Percentiles rank a stretch among this genome's conserved stretches.
phyloP scores from a whole-genome alignment of 352 stramenopile genomes.

The Globisporangium rhizosaccharum region DNA sequence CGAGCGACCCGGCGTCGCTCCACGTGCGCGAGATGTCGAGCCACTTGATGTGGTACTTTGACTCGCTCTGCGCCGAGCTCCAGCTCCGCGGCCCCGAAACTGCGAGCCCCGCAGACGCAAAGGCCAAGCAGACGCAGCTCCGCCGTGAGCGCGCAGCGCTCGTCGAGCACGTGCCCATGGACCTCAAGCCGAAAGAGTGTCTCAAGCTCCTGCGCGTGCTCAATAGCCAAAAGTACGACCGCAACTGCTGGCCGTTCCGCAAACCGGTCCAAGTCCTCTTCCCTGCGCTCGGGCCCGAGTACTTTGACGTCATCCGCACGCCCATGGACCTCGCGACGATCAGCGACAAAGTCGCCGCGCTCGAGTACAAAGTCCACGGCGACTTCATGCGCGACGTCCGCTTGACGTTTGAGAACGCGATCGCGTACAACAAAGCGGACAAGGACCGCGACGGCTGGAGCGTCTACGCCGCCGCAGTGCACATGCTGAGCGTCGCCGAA shows the following conservation, averaged over 20 bases:
- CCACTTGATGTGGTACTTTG: conserved; percentile 82
- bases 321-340: conserved; percentile 82
- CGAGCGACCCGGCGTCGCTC: conserved; percentile 54
- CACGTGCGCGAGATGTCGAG: conserved; percentile 80
- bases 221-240: conserved; percentile 85
- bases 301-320: conserved; percentile 78
- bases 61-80: conserved; percentile 72
- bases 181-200: conserved; percentile 80
- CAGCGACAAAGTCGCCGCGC: conserved; percentile 49
- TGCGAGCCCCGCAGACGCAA: conserved; percentile 1
- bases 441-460: conserved; percentile 79
- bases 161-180: conserved; percentile 49
- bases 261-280: conserved; percentile 76
- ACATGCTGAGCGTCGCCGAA: conserved; percentile 67
- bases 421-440: conserved; percentile 74
- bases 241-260: conserved; percentile 83
- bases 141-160: conserved; percentile 46
- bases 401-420: conserved; percentile 81
- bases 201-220: conserved; percentile 71
- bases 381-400: conserved; percentile 80
- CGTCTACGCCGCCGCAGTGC: conserved; percentile 68
- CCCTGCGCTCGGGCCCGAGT: conserved; percentile 59
- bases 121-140: conserved; percentile 34
- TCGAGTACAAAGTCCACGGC: conserved; percentile 76
- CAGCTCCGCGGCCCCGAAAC: conserved; percentile 24